Conservation (phyloP, 2,329 filamentous ascomycete genomes). For the Alternaria infectoria region DNA sequence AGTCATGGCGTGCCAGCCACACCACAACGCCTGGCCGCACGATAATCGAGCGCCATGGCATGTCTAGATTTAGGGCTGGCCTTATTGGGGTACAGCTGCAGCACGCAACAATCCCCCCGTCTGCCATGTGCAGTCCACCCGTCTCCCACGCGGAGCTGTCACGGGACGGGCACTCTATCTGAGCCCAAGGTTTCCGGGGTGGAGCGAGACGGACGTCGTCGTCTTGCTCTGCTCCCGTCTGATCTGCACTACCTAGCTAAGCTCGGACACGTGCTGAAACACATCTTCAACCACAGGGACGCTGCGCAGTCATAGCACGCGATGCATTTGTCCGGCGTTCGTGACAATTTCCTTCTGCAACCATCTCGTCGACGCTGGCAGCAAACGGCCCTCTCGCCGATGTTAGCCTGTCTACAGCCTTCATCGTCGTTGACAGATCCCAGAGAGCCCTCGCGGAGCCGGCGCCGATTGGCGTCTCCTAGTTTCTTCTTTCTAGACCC, state of each 20-base stretch:
- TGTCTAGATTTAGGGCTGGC: not conserved
- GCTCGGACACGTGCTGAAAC: slow-evolving; percentile 27
- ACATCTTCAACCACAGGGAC: slow-evolving; percentile 3
- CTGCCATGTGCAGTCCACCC: not conserved
- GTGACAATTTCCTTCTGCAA: not conserved
- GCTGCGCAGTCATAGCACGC: not conserved
- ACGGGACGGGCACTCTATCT: slow-evolving; percentile 14
- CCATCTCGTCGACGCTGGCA: not conserved
- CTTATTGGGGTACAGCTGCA: not conserved
- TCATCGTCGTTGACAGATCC: not conserved
- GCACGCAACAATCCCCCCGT: not conserved
- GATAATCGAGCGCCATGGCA: not conserved
- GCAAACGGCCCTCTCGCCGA: slow-evolving; percentile 4
- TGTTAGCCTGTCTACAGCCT: not conserved
- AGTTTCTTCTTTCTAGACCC: slow-evolving; percentile 11
- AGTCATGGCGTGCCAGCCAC: slow-evolving; percentile 2
- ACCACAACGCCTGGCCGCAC: not conserved
- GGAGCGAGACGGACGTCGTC: slow-evolving; percentile 22
- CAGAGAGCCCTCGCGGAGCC: not conserved
- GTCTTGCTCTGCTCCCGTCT: slow-evolving; percentile 29
- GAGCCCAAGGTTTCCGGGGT: slow-evolving; percentile 1
- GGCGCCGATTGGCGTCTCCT: slow-evolving; percentile 4
- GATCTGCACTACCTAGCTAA: slow-evolving; percentile 24
- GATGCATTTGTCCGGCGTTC: not conserved
- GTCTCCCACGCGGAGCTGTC: not conserved